phyloP scores from a whole-genome alignment of 805 yeast species.

The Candida nitratophila region DNA sequence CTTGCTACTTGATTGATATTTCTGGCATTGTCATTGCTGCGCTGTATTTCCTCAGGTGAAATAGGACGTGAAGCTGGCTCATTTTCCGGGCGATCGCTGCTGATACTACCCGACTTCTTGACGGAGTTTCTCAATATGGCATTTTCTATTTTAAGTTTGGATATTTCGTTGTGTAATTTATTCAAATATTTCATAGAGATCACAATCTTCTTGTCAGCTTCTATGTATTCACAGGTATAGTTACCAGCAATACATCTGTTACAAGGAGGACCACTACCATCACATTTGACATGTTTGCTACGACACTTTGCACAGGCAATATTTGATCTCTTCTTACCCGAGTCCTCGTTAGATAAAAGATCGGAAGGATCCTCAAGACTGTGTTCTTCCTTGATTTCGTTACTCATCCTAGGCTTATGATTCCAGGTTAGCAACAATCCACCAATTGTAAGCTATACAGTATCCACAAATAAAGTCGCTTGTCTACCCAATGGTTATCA shows the following conservation, averaged over 20 bases:
- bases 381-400: too few relatives aligned
- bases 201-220: slow-evolving; percentile 65
- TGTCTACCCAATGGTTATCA: too few relatives aligned
- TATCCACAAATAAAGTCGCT: too few relatives aligned
- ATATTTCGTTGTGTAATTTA: slow-evolving; percentile 60
- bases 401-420: too few relatives aligned
- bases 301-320: slow-evolving; percentile 57
- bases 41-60: background rate
- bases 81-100: background rate
- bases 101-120: slow-evolving; percentile 16
- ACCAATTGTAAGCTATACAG: too few relatives aligned
- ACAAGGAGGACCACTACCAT: slow-evolving; percentile 67
- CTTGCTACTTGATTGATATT: background rate
- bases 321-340: slow-evolving; percentile 15
- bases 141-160: slow-evolving; percentile 59
- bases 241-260: slow-evolving; percentile 49
- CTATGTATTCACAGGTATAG: slow-evolving; percentile 61
- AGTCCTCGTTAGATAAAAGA: background rate
- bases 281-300: slow-evolving; percentile 67
- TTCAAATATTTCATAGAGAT: slow-evolving; percentile 65
- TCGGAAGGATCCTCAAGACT: too few relatives aligned
- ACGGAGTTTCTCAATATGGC: slow-evolving; percentile 42
- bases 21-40: too few relatives aligned
- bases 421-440: too few relatives aligned
- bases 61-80: background rate